phyloP scores from a whole-genome alignment of 2,329 filamentous ascomycete species.

The Fusarium nisikadoi region DNA sequence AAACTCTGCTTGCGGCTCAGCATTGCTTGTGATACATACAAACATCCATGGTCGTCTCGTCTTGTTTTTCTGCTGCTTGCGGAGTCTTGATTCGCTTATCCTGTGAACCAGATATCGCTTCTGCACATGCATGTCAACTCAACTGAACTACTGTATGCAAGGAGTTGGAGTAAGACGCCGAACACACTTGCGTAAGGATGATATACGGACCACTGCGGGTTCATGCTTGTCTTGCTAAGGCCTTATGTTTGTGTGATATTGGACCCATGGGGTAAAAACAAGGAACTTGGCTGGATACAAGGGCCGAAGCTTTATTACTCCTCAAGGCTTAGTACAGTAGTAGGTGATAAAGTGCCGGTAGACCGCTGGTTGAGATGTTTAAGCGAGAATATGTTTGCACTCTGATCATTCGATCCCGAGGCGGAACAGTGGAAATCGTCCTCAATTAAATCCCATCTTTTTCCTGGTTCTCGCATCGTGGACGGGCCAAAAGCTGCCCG shows the following conservation, averaged over 20 bases:
- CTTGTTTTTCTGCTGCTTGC: constrained; percentile 26
- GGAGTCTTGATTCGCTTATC: constrained; percentile 31
- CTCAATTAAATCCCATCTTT: constrained; percentile 19
- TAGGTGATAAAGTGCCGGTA: not conserved
- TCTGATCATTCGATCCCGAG: constrained; percentile 27
- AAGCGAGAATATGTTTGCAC: constrained; percentile 3
- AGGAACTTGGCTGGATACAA: constrained; percentile 7
- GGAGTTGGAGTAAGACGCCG: constrained; percentile 27
- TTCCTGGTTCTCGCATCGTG: constrained; percentile 25
- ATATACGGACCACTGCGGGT: constrained; percentile 28
- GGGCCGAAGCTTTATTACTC: not conserved
- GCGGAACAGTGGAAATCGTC: constrained; percentile 19
- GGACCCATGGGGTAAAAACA: constrained; percentile 17
- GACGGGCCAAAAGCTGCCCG: constrained; percentile 32
- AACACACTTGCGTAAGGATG: constrained; percentile 21
- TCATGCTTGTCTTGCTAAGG: constrained; percentile 24
- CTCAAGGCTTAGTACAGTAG: not conserved
- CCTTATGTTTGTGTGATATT: not conserved
- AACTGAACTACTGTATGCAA: constrained; percentile 31
- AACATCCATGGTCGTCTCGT: not conserved
- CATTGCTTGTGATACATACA: constrained; percentile 16
- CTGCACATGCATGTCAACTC: constrained; percentile 42
- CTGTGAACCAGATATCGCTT: constrained; percentile 12
- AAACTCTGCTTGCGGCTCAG: constrained; percentile 34
- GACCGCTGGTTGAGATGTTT: constrained; percentile 5